phyloP scores from a whole-genome alignment of 257 asterid genomes.

The Ehretia macrophylla region DNA sequence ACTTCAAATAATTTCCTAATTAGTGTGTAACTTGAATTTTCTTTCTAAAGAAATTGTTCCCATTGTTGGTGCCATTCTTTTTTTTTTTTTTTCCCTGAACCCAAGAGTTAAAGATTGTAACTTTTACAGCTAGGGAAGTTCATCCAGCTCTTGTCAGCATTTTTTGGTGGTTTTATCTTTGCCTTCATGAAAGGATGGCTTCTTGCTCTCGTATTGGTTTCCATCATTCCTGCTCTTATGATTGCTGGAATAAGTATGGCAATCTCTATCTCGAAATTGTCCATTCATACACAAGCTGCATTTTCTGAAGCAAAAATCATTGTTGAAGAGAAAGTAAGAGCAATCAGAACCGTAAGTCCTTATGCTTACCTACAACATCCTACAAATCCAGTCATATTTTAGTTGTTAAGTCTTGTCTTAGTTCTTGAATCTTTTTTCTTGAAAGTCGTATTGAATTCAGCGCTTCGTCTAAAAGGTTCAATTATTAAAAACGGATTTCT shows the following conservation, averaged over 20 bases:
- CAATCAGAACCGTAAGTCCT: constrained; percentile 66
- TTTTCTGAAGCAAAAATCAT: constrained; percentile 56
- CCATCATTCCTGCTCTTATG: constrained; percentile 34
- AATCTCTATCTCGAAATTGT: constrained; percentile 25
- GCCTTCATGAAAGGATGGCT: constrained; percentile 36
- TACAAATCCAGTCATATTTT: neutral
- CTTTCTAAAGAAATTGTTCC: too few relatives aligned
- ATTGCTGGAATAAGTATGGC: constrained; percentile 38
- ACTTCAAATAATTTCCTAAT: too few relatives aligned
- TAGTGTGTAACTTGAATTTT: too few relatives aligned
- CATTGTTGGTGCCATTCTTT: too few relatives aligned
- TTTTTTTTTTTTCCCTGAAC: too few relatives aligned
- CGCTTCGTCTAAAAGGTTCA: too few relatives aligned
- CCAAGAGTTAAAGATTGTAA: neutral
- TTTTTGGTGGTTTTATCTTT: constrained; percentile 23
- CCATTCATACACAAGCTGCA: constrained; percentile 38
- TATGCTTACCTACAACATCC: neutral
- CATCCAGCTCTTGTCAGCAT: constrained; percentile 25
- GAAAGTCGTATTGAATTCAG: too few relatives aligned
- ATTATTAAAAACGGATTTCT: too few relatives aligned
- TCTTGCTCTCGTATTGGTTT: constrained; percentile 22
- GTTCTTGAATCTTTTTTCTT: too few relatives aligned
- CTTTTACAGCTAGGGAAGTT: constrained; percentile 24
- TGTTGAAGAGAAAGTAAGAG: constrained; percentile 53
- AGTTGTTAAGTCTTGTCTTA: neutral